Evolutionary conservation across 768 basidiomycete species (phyloP).

Genomic region (Tephrocybe sp.): DNA sequence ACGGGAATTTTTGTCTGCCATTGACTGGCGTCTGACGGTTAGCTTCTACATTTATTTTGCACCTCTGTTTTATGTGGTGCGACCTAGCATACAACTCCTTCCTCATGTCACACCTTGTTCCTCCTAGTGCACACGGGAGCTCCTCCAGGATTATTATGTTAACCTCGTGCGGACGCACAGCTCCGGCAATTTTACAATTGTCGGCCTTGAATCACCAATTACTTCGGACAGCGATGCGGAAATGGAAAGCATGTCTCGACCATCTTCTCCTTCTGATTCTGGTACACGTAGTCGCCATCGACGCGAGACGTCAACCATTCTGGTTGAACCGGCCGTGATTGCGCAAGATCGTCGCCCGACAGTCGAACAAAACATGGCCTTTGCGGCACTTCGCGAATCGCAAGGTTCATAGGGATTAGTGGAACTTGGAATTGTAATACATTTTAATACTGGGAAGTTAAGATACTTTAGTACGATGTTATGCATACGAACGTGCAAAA

Average conservation of each 20-base stretch:
- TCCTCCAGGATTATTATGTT: conserved; percentile 91
- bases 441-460: conserved; percentile 9
- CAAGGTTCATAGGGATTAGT: conserved; percentile 22
- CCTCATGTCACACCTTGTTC: conserved; percentile 28
- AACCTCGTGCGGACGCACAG: conserved; percentile 89
- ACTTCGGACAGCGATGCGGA: conserved; percentile 52
- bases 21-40: conserved; percentile 95
- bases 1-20: conserved; percentile 86
- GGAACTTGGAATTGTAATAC: conserved; percentile 12
- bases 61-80: conserved; percentile 11
- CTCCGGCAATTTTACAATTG: conserved; percentile 51
- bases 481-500: conserved; percentile 19
- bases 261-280: conserved; percentile 43
- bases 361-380: conserved; percentile 83
- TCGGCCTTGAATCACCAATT: conserved; percentile 36
- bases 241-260: conserved; percentile 53
- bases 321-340: conserved; percentile 36
- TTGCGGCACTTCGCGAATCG: conserved; percentile 62
- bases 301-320: conserved; percentile 38
- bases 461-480: conserved; percentile 8
- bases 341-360: conserved; percentile 59
- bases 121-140: conserved; percentile 81
- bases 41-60: conserved; percentile 30
- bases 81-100: conserved; percentile 16
- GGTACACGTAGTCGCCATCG: conserved; percentile 14